Conservation (phyloP, 2,329 filamentous ascomycete genomes). For the Ascochyta fabae region DNA sequence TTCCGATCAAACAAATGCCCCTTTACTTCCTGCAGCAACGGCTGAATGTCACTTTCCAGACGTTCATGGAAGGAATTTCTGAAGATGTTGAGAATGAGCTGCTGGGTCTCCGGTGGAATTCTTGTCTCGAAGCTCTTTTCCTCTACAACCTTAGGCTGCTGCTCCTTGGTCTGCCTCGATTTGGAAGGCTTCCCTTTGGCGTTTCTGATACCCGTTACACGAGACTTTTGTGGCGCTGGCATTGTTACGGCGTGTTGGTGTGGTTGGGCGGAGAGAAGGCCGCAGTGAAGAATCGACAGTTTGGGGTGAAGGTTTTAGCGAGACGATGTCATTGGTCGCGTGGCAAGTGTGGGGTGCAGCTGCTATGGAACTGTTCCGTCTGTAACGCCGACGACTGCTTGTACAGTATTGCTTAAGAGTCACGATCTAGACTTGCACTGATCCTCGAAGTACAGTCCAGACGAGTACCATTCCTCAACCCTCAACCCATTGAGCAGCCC, state of each 20-base stretch:
- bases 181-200: conserved; percentile 23
- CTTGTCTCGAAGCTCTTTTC: conserved; percentile 16
- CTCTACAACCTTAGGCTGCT: conserved; percentile 12
- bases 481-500: neutral
- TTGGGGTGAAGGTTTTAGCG: conserved; percentile 17
- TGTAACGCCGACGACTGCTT: neutral
- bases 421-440: neutral
- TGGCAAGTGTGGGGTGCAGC: conserved; percentile 11
- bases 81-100: conserved; percentile 77
- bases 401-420: neutral
- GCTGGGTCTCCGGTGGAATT: conserved; percentile 65
- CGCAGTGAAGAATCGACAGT: conserved; percentile 16
- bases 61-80: conserved; percentile 63
- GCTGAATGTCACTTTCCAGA: conserved; percentile 55
- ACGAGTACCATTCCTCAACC: neutral
- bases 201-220: conserved; percentile 21
- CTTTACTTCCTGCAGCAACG: conserved; percentile 81
- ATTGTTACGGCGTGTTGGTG: conserved; percentile 1
- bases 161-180: conserved; percentile 15
- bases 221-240: conserved; percentile 10
- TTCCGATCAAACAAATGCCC: conserved; percentile 84
- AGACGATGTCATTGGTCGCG: conserved; percentile 9
- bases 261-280: conserved; percentile 11
- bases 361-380: neutral
- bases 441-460: neutral